phyloP scores from a whole-genome alignment of 768 basidiomycete species.

The Podaxis carcinomalis region DNA sequence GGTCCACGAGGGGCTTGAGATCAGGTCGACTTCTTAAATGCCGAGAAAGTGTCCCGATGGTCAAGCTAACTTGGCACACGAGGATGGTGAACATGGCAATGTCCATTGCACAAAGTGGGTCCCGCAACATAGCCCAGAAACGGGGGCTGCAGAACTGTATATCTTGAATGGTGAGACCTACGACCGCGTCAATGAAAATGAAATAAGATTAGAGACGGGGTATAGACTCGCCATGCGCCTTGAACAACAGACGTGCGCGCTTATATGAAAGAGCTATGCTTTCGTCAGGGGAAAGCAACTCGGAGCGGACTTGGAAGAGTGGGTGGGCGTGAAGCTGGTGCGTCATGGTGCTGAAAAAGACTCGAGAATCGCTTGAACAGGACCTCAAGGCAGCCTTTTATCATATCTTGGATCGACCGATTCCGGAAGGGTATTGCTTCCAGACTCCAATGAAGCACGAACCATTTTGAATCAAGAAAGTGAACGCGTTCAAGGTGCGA shows the following conservation, averaged over 20 bases:
- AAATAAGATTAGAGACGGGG: neutral
- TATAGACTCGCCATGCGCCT: slow-evolving; percentile 40
- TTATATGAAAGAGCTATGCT: slow-evolving; percentile 46
- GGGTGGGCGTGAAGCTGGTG: slow-evolving; percentile 39
- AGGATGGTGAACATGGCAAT: slow-evolving; percentile 51
- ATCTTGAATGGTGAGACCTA: slow-evolving; percentile 41
- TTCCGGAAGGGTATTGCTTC: slow-evolving; percentile 7
- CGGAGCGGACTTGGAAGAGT: slow-evolving; percentile 39
- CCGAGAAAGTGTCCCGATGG: slow-evolving; percentile 50
- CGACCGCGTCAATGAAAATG: slow-evolving; percentile 8
- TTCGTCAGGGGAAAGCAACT: slow-evolving; percentile 42
- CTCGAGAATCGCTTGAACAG: neutral
- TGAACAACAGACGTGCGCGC: slow-evolving; percentile 43
- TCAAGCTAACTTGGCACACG: slow-evolving; percentile 46
- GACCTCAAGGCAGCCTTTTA: neutral
- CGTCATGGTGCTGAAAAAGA: slow-evolving; percentile 22
- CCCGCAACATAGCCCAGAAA: slow-evolving; percentile 52
- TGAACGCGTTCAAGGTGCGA: slow-evolving; percentile 18
- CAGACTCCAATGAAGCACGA: slow-evolving; percentile 13
- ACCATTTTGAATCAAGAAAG: slow-evolving; percentile 14
- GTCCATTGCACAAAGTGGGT: slow-evolving; percentile 48
- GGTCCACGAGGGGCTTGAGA: slow-evolving; percentile 41
- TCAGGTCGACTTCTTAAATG: slow-evolving; percentile 46
- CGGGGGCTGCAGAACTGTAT: slow-evolving; percentile 42
- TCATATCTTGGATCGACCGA: neutral